These are phyloP conservation scores for Friedmanniomyces endolithicus DNA, from an alignment of 495 filamentous ascomycete species.

Conservation along the genomic window DNA sequence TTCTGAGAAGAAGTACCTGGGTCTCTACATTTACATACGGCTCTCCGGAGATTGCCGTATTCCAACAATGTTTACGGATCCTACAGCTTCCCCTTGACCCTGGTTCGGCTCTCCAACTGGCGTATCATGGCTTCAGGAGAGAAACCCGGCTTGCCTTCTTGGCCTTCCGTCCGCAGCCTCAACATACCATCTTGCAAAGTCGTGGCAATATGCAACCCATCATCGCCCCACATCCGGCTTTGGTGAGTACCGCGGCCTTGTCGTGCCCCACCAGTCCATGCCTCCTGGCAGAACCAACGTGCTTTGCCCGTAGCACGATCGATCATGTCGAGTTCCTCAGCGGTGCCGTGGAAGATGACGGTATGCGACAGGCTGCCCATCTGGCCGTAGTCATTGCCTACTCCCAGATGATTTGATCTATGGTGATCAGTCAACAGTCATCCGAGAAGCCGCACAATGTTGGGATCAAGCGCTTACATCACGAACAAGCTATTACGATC, in stretches of 20 bases:
- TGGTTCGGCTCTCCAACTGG: conserved; percentile 2
- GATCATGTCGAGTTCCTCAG: conserved; percentile 21
- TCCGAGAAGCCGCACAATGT: not conserved
- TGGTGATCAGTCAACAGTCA: not conserved
- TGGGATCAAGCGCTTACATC: conserved; percentile 22
- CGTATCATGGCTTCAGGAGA: conserved; percentile 6
- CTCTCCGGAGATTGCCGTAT: no score
- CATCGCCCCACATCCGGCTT: conserved; percentile 51
- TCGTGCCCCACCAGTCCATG: conserved; percentile 43
- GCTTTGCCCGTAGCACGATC: conserved; percentile 31
- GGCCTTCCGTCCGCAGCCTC: conserved; percentile 1
- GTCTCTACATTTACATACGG: no score
- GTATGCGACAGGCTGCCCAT: conserved; percentile 51
- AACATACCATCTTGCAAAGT: conserved; percentile 22
- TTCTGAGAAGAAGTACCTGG: no score
- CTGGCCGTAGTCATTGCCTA: conserved; percentile 36
- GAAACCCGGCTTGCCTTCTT: conserved; percentile 10
- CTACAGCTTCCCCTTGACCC: conserved; percentile 27
- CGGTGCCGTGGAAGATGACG: conserved; percentile 46
- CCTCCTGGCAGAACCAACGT: conserved; percentile 59
- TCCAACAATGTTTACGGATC: no score
- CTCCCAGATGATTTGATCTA: conserved; percentile 42
- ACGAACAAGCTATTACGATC: conserved; percentile 58
- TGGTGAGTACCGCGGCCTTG: conserved; percentile 48
- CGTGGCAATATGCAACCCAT: conserved; percentile 16